Evolutionary conservation across 2,329 filamentous ascomycete species (phyloP).

Genomic region (Phialophora chinensis): DNA sequence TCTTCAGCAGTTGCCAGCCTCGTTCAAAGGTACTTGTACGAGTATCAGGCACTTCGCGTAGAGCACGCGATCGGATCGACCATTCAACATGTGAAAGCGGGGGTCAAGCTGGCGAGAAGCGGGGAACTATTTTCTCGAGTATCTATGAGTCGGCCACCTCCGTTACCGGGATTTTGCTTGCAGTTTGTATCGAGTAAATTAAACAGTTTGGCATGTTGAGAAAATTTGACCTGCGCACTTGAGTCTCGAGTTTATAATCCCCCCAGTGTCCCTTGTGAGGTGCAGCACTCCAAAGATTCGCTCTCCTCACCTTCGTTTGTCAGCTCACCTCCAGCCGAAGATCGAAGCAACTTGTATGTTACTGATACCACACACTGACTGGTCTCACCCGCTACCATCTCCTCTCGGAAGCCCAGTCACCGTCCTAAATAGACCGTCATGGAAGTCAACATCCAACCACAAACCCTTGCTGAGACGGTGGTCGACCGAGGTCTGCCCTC

Average conservation of each 20-base stretch:
- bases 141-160: constrained; percentile 3
- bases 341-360: no score
- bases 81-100: constrained; percentile 7
- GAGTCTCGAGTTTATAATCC: not conserved
- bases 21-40: not conserved
- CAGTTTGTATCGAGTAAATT: constrained; percentile 24
- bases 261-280: not conserved
- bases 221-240: constrained; percentile 2
- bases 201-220: constrained; percentile 1
- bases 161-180: constrained; percentile 1
- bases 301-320: not conserved
- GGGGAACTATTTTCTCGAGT: constrained; percentile 1
- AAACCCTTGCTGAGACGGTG: constrained; percentile 17
- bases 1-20: not conserved
- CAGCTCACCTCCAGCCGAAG: not conserved
- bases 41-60: not conserved
- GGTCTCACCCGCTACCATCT: not conserved
- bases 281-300: not conserved
- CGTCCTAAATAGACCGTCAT: constrained; percentile 8
- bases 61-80: not conserved
- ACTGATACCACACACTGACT: not conserved
- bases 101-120: not conserved
- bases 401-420: not conserved
- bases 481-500: constrained; percentile 22
- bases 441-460: constrained; percentile 34